Conservation (phyloP, 331 rosid species). For the Quercus lobata region DNA sequence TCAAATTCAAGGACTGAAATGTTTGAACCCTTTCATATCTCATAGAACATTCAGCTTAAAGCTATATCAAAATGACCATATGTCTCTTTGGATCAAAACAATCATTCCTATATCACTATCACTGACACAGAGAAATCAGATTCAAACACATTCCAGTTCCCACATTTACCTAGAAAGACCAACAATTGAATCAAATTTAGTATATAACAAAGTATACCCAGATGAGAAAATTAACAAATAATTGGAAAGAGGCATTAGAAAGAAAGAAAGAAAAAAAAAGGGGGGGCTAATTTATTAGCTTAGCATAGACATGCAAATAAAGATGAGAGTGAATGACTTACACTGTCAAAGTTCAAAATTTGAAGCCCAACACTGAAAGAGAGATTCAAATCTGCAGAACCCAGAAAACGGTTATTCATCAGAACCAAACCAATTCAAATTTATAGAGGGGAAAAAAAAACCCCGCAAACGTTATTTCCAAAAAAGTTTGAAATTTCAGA, state of each 20-base stretch:
- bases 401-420: conserved; percentile 19
- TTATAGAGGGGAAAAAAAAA: conserved; percentile 17
- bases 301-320: conserved; percentile 1
- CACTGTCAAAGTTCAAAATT: conserved; percentile 1
- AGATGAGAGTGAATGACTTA: conserved; percentile 8
- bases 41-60: neutral
- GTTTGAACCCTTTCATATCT: neutral
- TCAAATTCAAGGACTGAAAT: neutral
- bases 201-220: neutral
- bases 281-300: too few relatives aligned
- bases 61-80: neutral
- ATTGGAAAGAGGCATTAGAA: neutral
- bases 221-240: conserved; percentile 1
- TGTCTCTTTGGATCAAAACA: neutral
- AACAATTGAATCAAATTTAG: neutral
- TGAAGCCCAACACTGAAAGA: conserved; percentile 1
- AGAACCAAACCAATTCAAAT: conserved; percentile 5
- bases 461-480: conserved; percentile 17
- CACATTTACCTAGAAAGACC: neutral
- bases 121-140: neutral
- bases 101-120: neutral
- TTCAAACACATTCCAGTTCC: neutral
- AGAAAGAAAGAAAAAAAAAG: too few relatives aligned
- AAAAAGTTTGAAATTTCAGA: conserved; percentile 11
- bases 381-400: conserved; percentile 15